phyloP scores from a whole-genome alignment of 768 basidiomycete genomes.

The Russula foetens region DNA sequence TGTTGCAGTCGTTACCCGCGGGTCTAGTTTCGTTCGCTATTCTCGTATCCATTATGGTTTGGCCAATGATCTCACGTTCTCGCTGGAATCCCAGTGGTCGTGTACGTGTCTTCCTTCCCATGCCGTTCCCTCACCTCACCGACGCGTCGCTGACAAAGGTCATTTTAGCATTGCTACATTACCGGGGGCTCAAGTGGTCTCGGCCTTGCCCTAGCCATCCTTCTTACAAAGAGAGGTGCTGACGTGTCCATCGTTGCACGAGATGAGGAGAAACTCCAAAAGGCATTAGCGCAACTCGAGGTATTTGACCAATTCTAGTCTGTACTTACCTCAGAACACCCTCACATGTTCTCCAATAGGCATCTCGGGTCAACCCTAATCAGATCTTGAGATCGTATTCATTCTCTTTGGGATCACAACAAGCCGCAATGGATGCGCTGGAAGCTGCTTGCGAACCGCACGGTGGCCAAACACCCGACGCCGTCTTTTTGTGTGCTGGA shows the following conservation, averaged over 20 bases:
- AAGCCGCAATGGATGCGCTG: conserved; percentile 52
- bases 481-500: conserved; percentile 76
- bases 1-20: neutral
- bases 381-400: conserved; percentile 65
- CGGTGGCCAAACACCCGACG: conserved; percentile 58
- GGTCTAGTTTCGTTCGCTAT: neutral
- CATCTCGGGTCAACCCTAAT: conserved; percentile 40
- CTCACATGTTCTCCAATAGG: conserved; percentile 29
- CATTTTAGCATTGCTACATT: conserved; percentile 67
- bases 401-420: conserved; percentile 47
- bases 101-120: conserved; percentile 14
- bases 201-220: conserved; percentile 62
- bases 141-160: neutral
- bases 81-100: conserved; percentile 26
- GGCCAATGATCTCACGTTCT: conserved; percentile 22
- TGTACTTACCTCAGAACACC: neutral
- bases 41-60: conserved; percentile 7
- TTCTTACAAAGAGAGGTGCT: conserved; percentile 62
- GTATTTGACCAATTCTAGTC: conserved; percentile 30
- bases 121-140: neutral
- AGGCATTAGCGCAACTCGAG: conserved; percentile 55
- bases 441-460: conserved; percentile 47
- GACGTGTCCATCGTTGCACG: conserved; percentile 83
- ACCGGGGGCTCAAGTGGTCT: conserved; percentile 81
- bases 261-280: conserved; percentile 52